A percentile compares a stretch with the other conserved stretches of the same genome.
phyloP scores from a whole-genome alignment of 2,329 filamentous ascomycete genomes.

The Cadophora luteo-olivacea region DNA sequence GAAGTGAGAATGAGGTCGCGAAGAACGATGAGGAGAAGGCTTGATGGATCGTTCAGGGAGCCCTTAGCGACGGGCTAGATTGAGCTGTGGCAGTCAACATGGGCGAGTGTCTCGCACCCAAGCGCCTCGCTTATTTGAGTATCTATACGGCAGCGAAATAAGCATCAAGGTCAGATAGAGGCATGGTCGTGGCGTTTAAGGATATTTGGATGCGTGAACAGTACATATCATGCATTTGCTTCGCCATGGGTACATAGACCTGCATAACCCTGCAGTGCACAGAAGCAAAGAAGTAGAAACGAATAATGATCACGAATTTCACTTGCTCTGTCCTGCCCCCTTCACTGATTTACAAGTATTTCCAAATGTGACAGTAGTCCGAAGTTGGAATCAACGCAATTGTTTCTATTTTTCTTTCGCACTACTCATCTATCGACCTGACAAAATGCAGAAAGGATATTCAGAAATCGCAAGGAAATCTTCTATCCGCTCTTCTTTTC shows the following conservation, averaged over 20 bases:
- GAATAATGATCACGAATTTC: too few species aligned
- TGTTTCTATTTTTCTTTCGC: neutral
- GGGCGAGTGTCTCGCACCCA: neutral
- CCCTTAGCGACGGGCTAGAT: neutral
- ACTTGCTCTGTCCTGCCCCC: too few species aligned
- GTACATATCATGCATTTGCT: neutral
- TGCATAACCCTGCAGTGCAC: neutral
- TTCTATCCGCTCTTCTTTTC: neutral
- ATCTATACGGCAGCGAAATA: neutral
- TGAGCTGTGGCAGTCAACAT: neutral
- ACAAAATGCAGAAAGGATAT: neutral
- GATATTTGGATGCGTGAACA: neutral
- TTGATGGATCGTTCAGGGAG: neutral
- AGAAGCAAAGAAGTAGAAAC: neutral
- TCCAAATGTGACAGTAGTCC: too few species aligned
- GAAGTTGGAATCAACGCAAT: conserved; percentile 1
- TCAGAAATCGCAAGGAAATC: conserved; percentile 4
- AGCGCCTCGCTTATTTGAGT: neutral
- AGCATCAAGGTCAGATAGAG: neutral
- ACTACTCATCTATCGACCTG: neutral
- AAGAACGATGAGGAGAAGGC: too few species aligned
- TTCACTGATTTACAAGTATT: too few species aligned
- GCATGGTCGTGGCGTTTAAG: neutral
- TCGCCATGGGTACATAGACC: neutral
- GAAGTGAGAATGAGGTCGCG: too few species aligned